phyloP scores from a whole-genome alignment of 2,329 filamentous ascomycete species.

The Fusarium subglutinans region DNA sequence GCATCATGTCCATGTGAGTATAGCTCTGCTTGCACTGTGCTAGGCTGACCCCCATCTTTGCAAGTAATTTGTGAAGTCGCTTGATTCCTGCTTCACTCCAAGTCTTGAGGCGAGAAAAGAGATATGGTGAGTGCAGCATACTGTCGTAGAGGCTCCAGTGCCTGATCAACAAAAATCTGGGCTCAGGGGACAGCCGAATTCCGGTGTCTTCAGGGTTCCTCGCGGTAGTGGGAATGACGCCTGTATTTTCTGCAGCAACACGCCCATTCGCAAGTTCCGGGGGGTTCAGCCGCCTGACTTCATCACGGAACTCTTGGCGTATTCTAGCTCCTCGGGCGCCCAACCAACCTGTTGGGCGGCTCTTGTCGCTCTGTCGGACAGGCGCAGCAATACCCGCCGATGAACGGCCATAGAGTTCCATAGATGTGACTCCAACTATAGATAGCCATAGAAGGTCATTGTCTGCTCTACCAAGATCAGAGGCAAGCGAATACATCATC shows the following conservation, averaged over 20 bases:
- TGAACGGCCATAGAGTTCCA: conserved; percentile 89
- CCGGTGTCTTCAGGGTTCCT: conserved; percentile 89
- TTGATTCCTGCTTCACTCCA: conserved; percentile 93
- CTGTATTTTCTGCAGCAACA: conserved; percentile 72
- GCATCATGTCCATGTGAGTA: conserved; percentile 97
- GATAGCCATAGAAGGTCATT: conserved; percentile 96
- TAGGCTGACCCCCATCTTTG: conserved; percentile 97
- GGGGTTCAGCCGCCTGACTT: conserved; percentile 92
- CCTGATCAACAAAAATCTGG: conserved; percentile 88
- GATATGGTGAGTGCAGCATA: conserved; percentile 96
- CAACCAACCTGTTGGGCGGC: conserved; percentile 75
- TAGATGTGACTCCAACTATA: conserved; percentile 93
- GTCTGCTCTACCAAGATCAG: conserved; percentile 93
- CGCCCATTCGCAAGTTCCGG: conserved; percentile 72
- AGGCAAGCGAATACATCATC: conserved; percentile 92
- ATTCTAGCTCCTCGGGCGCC: conserved; percentile 84
- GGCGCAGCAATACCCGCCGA: conserved; percentile 78
- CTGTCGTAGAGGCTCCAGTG: conserved; percentile 99
- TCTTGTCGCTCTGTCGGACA: conserved; percentile 64
- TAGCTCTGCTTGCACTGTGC: conserved; percentile 96
- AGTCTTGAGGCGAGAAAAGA: conserved; percentile 89
- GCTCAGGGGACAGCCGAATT: conserved; percentile 92
- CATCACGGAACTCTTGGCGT: conserved; percentile 86
- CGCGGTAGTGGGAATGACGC: conserved; percentile 89
- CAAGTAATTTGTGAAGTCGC: conserved; percentile 89